These are phyloP conservation scores for Phytopythium ostracodes DNA, from an alignment of 352 stramenopile species.

Conservation along the genomic window DNA sequence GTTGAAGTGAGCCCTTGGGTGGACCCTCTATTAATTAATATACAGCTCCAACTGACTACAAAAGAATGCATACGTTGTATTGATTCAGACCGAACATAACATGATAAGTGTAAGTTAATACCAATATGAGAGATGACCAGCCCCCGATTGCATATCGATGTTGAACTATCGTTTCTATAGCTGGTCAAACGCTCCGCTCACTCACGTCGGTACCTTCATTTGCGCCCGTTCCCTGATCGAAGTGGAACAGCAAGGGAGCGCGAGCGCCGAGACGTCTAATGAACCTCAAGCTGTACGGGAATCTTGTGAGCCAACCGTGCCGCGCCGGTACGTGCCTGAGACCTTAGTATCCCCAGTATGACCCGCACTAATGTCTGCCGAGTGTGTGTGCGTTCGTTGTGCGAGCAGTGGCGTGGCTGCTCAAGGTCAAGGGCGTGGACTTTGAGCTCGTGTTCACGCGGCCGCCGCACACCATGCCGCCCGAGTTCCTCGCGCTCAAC, in stretches of 20 bases:
- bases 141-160: too few species aligned
- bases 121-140: too few species aligned
- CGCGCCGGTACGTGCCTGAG: conserved; percentile 4
- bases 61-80: too few species aligned
- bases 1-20: too few species aligned
- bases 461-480: conserved; percentile 8
- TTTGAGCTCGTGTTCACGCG: conserved; percentile 14
- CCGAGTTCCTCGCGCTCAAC: conserved; percentile 22
- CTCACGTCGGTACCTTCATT: too few species aligned
- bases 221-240: not conserved
- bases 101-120: too few species aligned
- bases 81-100: too few species aligned
- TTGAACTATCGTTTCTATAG: too few species aligned
- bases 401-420: conserved; percentile 14
- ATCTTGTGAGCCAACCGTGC: conserved; percentile 16
- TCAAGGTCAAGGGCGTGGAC: conserved; percentile 11
- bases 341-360: not conserved
- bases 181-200: too few species aligned
- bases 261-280: not conserved
- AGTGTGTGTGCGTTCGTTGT: not conserved
- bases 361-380: not conserved
- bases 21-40: too few species aligned
- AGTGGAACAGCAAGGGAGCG: too few species aligned
- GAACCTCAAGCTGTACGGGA: conserved; percentile 17
- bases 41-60: too few species aligned